Conservation (phyloP, 106 monocot genomes). For the Phalaenopsis equestris region DNA sequence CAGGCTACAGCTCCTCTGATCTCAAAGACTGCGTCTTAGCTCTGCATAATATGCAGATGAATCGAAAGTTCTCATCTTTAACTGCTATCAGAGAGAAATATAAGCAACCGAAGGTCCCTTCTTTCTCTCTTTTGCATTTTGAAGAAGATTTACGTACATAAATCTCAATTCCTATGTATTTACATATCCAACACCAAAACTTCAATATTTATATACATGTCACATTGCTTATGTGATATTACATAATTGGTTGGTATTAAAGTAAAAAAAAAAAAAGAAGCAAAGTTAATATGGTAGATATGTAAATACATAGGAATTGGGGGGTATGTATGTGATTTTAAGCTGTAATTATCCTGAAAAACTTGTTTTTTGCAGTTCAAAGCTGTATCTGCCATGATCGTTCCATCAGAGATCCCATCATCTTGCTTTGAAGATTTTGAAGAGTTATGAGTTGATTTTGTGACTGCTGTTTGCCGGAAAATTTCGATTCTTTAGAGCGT, state of each 20-base stretch:
- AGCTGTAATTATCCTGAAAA: neutral
- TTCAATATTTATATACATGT: no score
- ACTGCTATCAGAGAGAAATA: conserved; percentile 58
- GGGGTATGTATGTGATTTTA: neutral
- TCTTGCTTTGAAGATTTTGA: neutral
- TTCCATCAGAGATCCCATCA: neutral
- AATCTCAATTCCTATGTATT: no score
- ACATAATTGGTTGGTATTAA: no score
- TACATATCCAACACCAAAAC: no score
- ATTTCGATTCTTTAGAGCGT: neutral
- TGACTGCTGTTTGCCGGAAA: neutral
- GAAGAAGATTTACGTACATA: no score
- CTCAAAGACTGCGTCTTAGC: conserved; percentile 29
- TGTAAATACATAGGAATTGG: no score
- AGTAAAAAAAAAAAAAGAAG: no score
- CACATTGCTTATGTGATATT: no score
- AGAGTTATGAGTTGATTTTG: neutral
- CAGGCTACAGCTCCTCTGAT: conserved; percentile 33
- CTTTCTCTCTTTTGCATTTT: neutral
- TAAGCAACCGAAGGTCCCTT: conserved; percentile 38
- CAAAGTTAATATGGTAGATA: no score
- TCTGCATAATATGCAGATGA: conserved; percentile 53
- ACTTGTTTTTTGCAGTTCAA: neutral
- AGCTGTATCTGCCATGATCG: neutral
- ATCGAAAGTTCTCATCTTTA: conserved; percentile 24